Evolutionary conservation across 805 yeast genomes (phyloP), one percentile per base, ranked within the genome.

Genomic region (Torulaspora delbrueckii): DNA sequence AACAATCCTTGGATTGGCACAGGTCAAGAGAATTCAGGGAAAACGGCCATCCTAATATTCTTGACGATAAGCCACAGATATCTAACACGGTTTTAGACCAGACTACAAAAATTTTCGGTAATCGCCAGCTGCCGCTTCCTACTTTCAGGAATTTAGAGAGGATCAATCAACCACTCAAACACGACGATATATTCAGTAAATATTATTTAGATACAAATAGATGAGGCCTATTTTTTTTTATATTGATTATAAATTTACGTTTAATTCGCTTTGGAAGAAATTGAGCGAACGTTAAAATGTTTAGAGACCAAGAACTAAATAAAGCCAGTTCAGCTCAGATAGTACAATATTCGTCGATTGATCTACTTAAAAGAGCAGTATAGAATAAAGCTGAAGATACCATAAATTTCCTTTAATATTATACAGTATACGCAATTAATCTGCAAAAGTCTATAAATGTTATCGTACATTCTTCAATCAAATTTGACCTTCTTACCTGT

Each of bases 401-500:
- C 38, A 12, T 13, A 12, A 24, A 35, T n/a, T 22, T 16, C 14
- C 22, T 22, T 18, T n/a, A 27, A 16, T 22, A 39, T 26, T 38
- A n/a, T 28, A 25, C 35, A 34, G 22, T 33, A 18, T 3, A n/a
- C 18, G 31, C 34, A 25, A 30, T 40, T 28, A 16, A 14, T 23
- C 16, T 40, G 28, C 28, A 40, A 23, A 22, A 14, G 8, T 32
- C 35, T 40, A 32, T 31, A 3, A 16, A 32, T 32, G 19, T 23
- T 24, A 40, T 31, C 34, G 8, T 13, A 31, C 12, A 7, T 18
- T 30, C 18, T 31, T 51, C 64, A 78, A 55, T 82, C 84, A 61
- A 87, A 87, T 5, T 77, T 83, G 33, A 76, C 73, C 64, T 89
- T 91, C 68, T 86, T 90, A 64, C 98, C 98, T n/a, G 82, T 73